These are phyloP conservation scores for Polytrichum formosum DNA, from an alignment of 225 moss, liverwort and hornwort species.

Conservation along the genomic window DNA sequence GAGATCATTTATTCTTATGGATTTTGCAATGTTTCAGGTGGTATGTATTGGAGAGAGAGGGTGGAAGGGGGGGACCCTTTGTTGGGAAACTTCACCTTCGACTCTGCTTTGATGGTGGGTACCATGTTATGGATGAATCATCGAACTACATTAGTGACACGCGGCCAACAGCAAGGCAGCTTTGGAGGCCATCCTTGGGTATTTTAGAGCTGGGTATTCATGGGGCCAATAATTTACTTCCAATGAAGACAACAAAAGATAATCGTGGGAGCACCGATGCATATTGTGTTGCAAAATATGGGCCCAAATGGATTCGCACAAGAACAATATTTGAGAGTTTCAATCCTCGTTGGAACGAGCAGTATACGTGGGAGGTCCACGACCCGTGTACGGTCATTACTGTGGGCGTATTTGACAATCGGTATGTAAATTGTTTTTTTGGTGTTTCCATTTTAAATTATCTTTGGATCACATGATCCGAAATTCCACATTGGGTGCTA, in stretches of 20 bases:
- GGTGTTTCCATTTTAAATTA: too few relatives aligned
- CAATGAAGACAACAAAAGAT: conserved; percentile 66
- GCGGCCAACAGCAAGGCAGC: conserved; percentile 71
- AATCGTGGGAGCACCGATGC: conserved; percentile 62
- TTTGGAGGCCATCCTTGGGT: conserved; percentile 75
- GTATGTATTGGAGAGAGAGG: conserved; percentile 70
- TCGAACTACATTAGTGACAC: conserved; percentile 75
- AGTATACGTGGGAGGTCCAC: conserved; percentile 93
- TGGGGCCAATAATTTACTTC: conserved; percentile 66
- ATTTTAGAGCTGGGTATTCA: conserved; percentile 82
- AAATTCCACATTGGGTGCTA: too few relatives aligned
- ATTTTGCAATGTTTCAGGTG: conserved; percentile 42
- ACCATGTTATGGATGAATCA: conserved; percentile 91
- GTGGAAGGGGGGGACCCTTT: conserved; percentile 40
- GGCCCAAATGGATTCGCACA: conserved; percentile 89
- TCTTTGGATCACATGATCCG: too few relatives aligned
- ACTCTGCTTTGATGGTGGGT: conserved; percentile 84
- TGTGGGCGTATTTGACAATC: conserved; percentile 86
- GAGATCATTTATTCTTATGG: too few relatives aligned
- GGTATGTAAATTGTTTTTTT: conserved; percentile 29
- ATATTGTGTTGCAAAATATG: conserved; percentile 83
- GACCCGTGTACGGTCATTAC: conserved; percentile 94
- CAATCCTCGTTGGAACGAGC: conserved; percentile 94
- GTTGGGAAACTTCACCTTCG: conserved; percentile 74
- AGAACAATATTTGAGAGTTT: conserved; percentile 80